These are phyloP conservation scores for Boletus reticulatus DNA, from an alignment of 768 basidiomycete genomes.

Conservation along the genomic window DNA sequence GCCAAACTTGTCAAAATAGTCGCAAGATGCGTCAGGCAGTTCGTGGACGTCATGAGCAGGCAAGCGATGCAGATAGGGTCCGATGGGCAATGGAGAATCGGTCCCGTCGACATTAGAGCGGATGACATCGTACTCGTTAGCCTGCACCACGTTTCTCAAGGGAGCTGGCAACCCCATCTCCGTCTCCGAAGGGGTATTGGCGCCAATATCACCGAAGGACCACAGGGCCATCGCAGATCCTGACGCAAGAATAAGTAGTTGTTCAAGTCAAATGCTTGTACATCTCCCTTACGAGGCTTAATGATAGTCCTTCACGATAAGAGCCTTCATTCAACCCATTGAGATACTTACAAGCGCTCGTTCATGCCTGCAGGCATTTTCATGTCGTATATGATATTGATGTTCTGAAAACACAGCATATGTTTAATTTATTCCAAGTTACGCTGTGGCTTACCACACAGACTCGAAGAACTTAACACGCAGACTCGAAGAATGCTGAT, in stretches of 20 bases:
- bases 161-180: constrained; percentile 75
- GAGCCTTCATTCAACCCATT: too few relatives aligned
- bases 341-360: too few relatives aligned
- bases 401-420: too few relatives aligned
- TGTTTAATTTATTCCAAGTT: too few relatives aligned
- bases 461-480: too few relatives aligned
- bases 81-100: constrained; percentile 15
- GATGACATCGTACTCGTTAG: constrained; percentile 52
- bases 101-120: not conserved
- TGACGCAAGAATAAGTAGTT: not conserved
- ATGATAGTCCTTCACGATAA: too few relatives aligned
- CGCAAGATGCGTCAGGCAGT: constrained; percentile 53
- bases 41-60: constrained; percentile 3
- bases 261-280: not conserved
- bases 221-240: not conserved
- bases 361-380: too few relatives aligned
- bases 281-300: too few relatives aligned
- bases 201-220: not conserved
- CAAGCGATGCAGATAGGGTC: constrained; percentile 6
- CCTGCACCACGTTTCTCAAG: constrained; percentile 75
- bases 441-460: too few relatives aligned
- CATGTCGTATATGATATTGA: too few relatives aligned
- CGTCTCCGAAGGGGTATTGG: constrained; percentile 35
- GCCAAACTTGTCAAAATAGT: constrained; percentile 69
- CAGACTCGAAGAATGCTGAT: too few relatives aligned